Evolutionary conservation across 2,329 filamentous ascomycete genomes (phyloP), one percentile per base, ranked within the genome.

Genomic region (Colletotrichum karsti): DNA sequence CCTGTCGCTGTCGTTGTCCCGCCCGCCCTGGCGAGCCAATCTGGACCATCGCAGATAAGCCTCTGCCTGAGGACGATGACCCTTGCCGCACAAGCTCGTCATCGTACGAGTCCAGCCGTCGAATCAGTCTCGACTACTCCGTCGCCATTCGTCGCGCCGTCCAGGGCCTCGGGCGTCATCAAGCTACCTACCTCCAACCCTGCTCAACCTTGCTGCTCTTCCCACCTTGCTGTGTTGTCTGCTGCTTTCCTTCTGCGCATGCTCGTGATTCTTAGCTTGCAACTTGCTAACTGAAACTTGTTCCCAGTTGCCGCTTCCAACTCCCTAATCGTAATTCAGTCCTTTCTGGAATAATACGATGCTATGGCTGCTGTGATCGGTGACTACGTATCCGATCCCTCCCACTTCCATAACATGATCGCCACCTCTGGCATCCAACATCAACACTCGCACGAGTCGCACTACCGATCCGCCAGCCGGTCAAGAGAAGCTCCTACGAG

Each of bases 301-400:
- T 3, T 9, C 33, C 22, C 60, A 69, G 66, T 39, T 61, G 69
- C 56, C 65, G 60, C 50, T 56, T 53, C 66, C 61, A 20, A 57
- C 13, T 26, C 33, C 42, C 18, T 72, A 72, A 69, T 73, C 59
- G 33, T 64, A 70, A 71, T 67, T 61, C 58, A 48, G 55, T 63
- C 64, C 18, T 13, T 39, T 30, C 61, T 68, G 68, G 70, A 56
- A 72, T 70, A 70, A 68, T 37, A 77, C 74, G 76, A 83, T 83
- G 85, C 79, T 82, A 91, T 91, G 89, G 89, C 88, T 76, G 84
- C 88, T 80, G 79, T 90, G 80, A 86, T 90, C 74, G 87, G 87
- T 79, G 93, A 95, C 84, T 90, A 90, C 83, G 89, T 90, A 81
- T 88, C 92, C 80, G 90, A 93, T 82, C 85, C 90, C 74, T 86